Conservation (phyloP, 306 rosid genomes). For the Medicago ruthenica region DNA sequence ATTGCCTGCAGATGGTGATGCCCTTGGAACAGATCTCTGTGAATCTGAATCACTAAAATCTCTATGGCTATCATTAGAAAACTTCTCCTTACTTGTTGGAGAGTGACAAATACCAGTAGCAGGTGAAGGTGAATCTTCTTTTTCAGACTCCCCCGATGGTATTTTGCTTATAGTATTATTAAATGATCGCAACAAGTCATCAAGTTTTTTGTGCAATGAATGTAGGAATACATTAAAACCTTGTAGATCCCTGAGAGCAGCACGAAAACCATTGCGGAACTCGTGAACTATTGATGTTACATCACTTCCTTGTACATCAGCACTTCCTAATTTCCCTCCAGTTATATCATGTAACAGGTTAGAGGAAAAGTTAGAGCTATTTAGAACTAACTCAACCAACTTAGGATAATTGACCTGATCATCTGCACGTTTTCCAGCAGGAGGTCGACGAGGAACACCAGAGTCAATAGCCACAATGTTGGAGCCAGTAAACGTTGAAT, state of each 20-base stretch:
- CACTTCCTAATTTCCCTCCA: conserved; percentile 77
- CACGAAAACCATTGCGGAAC: conserved; percentile 84
- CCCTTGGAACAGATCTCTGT: conserved; percentile 67
- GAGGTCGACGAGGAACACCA: conserved; percentile 94
- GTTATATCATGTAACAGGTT: conserved; percentile 79
- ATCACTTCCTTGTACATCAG: conserved; percentile 49
- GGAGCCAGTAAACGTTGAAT: conserved; percentile 48
- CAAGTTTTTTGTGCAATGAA: conserved; percentile 86
- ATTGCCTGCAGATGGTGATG: conserved; percentile 60
- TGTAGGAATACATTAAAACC: conserved; percentile 84
- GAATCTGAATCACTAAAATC: conserved; percentile 71
- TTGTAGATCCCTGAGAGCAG: conserved; percentile 89
- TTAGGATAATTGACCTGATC: conserved; percentile 91
- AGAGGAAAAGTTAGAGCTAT: conserved; percentile 80
- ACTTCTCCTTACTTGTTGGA: conserved; percentile 65
- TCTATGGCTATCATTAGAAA: conserved; percentile 59
- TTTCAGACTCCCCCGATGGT: conserved; percentile 71
- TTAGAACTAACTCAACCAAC: conserved; percentile 86
- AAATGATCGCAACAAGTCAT: conserved; percentile 68
- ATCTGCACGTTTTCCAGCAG: conserved; percentile 87
- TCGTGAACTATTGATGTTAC: conserved; percentile 59
- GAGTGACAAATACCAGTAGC: conserved; percentile 49
- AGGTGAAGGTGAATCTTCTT: conserved; percentile 73
- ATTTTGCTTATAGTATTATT: conserved; percentile 65
- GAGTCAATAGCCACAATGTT: conserved; percentile 87